Base-by-base conservation (phyloP, 2,329 filamentous ascomycete species). In the Magnaporthiopsis incrustans region DNA sequence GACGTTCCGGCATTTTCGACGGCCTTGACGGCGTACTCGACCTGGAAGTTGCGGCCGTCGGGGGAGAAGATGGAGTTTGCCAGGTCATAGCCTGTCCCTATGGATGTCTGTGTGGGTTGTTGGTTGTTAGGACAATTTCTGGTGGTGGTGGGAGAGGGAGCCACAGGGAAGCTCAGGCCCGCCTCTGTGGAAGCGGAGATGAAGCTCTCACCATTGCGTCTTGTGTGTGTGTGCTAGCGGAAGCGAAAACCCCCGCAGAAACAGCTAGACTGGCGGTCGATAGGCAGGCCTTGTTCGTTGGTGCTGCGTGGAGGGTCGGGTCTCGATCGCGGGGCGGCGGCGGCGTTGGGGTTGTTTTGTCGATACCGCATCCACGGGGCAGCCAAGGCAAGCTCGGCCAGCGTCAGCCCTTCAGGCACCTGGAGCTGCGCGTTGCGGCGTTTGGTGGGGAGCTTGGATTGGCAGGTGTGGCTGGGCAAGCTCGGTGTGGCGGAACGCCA, bases 21-120 rank as follows among this genome's bases (percentile, higher is more conserved):
- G 64, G 95, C 95, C 84, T 99, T 99, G 71, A 96, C 90, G 70
- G 95, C 95, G 78, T 99, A 99, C 84, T 99, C 95, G 78, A 96
- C 92, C 80, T 99, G 95, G 79, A 99, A 99, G 79, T 99, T 99
- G 72, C 95, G 91, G 75, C 95, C 95, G 81, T 99, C 95, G 70
- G 95, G 95, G 61, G 95, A 98, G 85, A 98, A 99, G 82, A 98
- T 96, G 74, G 95, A 98, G 86, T 99, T 99, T 77, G 92, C 92
- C 73, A 99, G 89, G 87, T 99, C 95, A 82, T 99, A 99, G 75
- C 95, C 95, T 73, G 95, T 99, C 76, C 95, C 95, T 90, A 99
- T 99, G 75, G 95, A 99, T 74, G 95, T 99, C 95, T 99, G 71
- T 4, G 53, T 32, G n/a, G 67, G 68, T 67, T 65, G 68, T 66